Percentiles rank a stretch among this genome's conserved stretches.
Evolutionary conservation across 768 basidiomycete genomes (phyloP).

Genomic region (Sistotremastrum suecicum): DNA sequence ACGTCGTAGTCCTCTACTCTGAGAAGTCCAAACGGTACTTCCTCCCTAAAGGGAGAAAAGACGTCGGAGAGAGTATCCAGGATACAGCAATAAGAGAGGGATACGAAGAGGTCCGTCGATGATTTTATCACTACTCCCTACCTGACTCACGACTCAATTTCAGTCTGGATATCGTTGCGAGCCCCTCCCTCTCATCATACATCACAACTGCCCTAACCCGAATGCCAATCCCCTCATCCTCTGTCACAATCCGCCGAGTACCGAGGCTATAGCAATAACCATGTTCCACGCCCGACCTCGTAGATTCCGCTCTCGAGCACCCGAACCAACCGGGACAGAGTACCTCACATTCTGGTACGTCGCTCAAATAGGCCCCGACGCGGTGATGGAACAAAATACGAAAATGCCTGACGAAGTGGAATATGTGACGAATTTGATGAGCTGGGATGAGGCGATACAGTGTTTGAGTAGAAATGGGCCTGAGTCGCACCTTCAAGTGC

Average conservation of each 20-base stretch:
- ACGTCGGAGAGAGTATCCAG: conserved; percentile 49
- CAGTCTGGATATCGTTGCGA: conserved; percentile 37
- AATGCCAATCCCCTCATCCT: too few species aligned
- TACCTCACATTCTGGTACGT: conserved; percentile 44
- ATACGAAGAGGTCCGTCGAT: conserved; percentile 46
- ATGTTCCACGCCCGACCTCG: conserved; percentile 16
- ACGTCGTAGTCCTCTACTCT: conserved; percentile 39
- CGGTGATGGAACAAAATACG: conserved; percentile 35
- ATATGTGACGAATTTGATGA: conserved; percentile 29
- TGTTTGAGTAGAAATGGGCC: too few species aligned
- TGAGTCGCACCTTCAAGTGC: too few species aligned
- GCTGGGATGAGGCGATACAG: conserved; percentile 27
- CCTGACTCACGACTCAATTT: not conserved
- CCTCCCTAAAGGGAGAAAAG: conserved; percentile 52
- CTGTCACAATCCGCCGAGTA: conserved; percentile 9
- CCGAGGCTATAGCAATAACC: conserved; percentile 33
- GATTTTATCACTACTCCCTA: not conserved
- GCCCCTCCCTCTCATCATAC: conserved; percentile 30
- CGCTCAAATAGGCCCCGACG: conserved; percentile 36
- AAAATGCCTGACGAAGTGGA: conserved; percentile 43
- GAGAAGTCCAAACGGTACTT: conserved; percentile 30
- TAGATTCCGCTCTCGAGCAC: not conserved
- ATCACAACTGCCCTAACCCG: too few species aligned
- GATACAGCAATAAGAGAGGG: conserved; percentile 46
- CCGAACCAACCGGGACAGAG: conserved; percentile 22